Percentiles rank a stretch among this genome's conserved stretches.
Conservation (phyloP, 345 rosid genomes). For the Camelina sativa region DNA sequence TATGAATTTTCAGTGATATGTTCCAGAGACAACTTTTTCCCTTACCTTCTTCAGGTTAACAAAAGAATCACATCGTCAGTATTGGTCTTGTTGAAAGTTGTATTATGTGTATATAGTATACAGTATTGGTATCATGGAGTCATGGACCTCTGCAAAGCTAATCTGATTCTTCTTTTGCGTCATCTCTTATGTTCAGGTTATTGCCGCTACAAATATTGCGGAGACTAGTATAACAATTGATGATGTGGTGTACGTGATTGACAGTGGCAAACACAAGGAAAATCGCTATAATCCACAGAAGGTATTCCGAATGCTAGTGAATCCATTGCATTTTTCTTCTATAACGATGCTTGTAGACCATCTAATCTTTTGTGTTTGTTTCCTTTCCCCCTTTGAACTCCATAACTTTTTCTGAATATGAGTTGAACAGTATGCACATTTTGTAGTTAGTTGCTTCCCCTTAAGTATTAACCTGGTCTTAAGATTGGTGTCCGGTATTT, state of each 20-base stretch:
- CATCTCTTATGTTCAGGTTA: constrained; percentile 60
- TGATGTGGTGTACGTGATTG: constrained; percentile 92
- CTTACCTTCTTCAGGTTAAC: neutral
- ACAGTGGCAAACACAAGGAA: constrained; percentile 95
- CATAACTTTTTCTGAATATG: neutral
- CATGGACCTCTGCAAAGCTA: constrained; percentile 9
- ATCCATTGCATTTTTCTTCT: constrained; percentile 25
- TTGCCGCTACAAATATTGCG: constrained; percentile 66
- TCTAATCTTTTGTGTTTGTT: neutral
- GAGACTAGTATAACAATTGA: constrained; percentile 93
- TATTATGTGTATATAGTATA: neutral
- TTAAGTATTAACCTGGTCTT: neutral
- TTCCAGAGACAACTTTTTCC: neutral
- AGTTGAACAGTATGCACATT: neutral
- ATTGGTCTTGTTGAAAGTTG: constrained; percentile 6
- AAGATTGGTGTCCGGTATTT: neutral
- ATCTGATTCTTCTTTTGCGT: constrained; percentile 26
- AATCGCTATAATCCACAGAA: constrained; percentile 88
- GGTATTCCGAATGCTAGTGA: constrained; percentile 51
- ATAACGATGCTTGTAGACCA: constrained; percentile 14
- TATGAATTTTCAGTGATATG: constrained; percentile 9
- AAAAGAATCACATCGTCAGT: neutral
- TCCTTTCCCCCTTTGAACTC: constrained; percentile 3
- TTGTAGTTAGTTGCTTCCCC: neutral
- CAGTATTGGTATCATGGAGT: constrained; percentile 5